phyloP scores from a whole-genome alignment of 208 protist genomes.

The Acanthamoeba triangularis region DNA sequence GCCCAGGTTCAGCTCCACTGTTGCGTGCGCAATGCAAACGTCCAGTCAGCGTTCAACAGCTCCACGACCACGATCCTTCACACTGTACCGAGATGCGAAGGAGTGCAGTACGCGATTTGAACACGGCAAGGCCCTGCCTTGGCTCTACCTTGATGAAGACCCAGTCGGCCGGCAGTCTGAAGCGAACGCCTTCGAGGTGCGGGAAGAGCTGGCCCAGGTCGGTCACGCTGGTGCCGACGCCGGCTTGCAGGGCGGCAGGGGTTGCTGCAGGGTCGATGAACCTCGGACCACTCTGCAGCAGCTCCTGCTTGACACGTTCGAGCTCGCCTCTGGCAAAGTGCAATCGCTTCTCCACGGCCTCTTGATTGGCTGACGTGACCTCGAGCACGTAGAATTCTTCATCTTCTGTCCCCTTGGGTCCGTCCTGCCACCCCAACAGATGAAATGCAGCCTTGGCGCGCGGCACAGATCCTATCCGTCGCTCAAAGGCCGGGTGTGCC shows the following conservation, averaged over 20 bases:
- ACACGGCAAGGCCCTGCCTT: neutral
- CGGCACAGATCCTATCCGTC: neutral
- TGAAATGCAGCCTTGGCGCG: slow-evolving; percentile 2
- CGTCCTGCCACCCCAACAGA: neutral
- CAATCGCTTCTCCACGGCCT: neutral
- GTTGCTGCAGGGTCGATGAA: neutral
- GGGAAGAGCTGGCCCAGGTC: neutral
- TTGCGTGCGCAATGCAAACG: neutral
- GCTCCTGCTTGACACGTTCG: neutral
- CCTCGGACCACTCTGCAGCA: neutral
- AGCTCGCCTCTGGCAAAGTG: slow-evolving; percentile 17
- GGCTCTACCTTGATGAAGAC: neutral
- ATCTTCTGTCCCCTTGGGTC: neutral
- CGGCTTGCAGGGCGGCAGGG: neutral
- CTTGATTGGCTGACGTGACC: neutral
- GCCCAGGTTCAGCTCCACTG: neutral
- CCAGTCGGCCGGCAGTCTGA: neutral
- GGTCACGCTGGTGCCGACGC: neutral
- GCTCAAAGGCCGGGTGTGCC: neutral
- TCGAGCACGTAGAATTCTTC: neutral
- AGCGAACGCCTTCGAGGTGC: neutral
- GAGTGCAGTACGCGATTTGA: neutral
- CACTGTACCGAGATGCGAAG: no score
- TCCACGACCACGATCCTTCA: neutral
- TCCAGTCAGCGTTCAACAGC: neutral